phyloP scores from a whole-genome alignment of 768 basidiomycete genomes.

The Phlegmacium glaucopus region DNA sequence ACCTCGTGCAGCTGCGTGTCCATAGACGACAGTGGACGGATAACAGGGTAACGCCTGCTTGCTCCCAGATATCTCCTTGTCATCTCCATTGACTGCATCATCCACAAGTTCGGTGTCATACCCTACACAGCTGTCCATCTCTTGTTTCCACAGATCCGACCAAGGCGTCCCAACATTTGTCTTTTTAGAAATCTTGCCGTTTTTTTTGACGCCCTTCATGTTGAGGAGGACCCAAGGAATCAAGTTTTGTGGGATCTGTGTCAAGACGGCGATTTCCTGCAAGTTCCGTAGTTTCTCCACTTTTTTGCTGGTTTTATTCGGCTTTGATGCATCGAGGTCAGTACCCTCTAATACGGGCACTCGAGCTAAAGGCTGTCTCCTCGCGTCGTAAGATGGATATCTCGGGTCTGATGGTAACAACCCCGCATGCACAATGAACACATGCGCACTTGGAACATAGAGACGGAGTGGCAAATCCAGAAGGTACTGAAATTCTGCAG shows the following conservation, averaged over 20 bases:
- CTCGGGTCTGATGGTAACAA: constrained; percentile 70
- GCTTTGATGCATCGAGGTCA: not conserved
- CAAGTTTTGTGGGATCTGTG: constrained; percentile 68
- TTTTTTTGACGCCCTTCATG: constrained; percentile 52
- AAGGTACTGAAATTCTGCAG: constrained; percentile 67
- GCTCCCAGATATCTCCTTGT: constrained; percentile 1
- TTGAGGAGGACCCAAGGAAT: constrained; percentile 78
- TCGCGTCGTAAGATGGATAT: constrained; percentile 39
- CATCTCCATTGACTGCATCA: constrained; percentile 2
- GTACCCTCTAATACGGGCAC: constrained; percentile 35
- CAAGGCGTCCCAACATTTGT: constrained; percentile 61
- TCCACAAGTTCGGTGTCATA: constrained; percentile 21
- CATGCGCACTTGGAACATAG: constrained; percentile 71
- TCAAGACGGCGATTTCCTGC: constrained; percentile 70
- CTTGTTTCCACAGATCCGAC: constrained; percentile 69
- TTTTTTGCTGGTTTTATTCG: not conserved
- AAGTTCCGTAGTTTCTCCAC: constrained; percentile 40
- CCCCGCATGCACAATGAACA: constrained; percentile 82
- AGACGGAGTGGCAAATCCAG: constrained; percentile 68
- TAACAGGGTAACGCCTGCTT: constrained; percentile 50
- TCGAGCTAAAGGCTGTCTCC: constrained; percentile 69
- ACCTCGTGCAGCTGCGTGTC: constrained; percentile 77
- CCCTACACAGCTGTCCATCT: constrained; percentile 58
- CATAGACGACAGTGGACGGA: constrained; percentile 81
- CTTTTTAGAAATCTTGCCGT: constrained; percentile 43